These are phyloP conservation scores for Melanopsichium pennsylvanicum DNA, from an alignment of 1,284 basidiomycete species.

Conservation along the genomic window DNA sequence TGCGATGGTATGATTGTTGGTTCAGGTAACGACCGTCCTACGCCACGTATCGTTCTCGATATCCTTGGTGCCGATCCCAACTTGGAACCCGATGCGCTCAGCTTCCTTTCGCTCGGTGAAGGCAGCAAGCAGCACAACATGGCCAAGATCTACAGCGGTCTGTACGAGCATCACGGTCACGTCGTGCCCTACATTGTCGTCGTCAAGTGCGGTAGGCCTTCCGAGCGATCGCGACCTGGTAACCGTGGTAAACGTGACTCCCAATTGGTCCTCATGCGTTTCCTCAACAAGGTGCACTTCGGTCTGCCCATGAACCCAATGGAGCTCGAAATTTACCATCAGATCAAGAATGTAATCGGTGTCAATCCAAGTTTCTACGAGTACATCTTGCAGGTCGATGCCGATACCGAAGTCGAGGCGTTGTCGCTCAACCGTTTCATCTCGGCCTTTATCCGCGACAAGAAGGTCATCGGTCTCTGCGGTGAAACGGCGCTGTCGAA, in stretches of 20 bases:
- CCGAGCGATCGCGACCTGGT: slow-evolving; percentile 88
- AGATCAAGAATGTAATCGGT: slow-evolving; percentile 99
- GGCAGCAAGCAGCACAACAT: slow-evolving; percentile 97
- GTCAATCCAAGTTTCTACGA: slow-evolving; percentile 99
- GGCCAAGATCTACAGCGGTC: slow-evolving; percentile 95
- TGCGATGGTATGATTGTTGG: slow-evolving; percentile 99
- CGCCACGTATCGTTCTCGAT: slow-evolving; percentile 84
- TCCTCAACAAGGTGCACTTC: slow-evolving; percentile 98
- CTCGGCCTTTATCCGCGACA: slow-evolving; percentile 84
- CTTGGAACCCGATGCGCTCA: slow-evolving; percentile 90
- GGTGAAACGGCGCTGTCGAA: slow-evolving; percentile 91
- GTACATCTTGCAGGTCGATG: slow-evolving; percentile 94
- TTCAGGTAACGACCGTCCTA: slow-evolving; percentile 76
- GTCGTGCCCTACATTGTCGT: slow-evolving; percentile 95
- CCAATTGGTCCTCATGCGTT: slow-evolving; percentile 94
- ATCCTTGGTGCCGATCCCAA: slow-evolving; percentile 94
- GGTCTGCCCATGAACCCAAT: slow-evolving; percentile 94
- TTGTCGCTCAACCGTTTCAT: slow-evolving; percentile 86
- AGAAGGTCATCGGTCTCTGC: slow-evolving; percentile 90
- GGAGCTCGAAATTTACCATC: slow-evolving; percentile 97
- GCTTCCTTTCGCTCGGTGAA: slow-evolving; percentile 91
- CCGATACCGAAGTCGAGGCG: slow-evolving; percentile 87
- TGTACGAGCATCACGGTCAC: slow-evolving; percentile 93
- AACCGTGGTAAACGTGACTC: slow-evolving; percentile 78
- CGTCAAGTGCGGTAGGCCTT: slow-evolving; percentile 96